A percentile compares a stretch with the other conserved stretches of the same genome.
These are phyloP conservation scores for Ceraceosorus guamensis DNA, from an alignment of 1,284 basidiomycete species.

Conservation along the genomic window DNA sequence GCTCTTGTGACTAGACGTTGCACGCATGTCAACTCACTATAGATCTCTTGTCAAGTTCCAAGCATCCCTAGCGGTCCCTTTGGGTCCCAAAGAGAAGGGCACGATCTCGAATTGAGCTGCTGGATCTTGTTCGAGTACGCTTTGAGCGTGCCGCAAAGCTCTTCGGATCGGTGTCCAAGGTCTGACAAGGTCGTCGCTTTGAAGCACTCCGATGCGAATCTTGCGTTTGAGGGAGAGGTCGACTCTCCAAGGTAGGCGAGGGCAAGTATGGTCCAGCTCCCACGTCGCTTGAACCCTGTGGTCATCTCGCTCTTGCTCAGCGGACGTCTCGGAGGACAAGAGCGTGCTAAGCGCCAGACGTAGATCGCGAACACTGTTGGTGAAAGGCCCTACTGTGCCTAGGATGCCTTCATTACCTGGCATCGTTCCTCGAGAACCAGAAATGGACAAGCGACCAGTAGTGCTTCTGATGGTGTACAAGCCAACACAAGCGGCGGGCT, in stretches of 20 bases:
- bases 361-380: slow-evolving; percentile 15
- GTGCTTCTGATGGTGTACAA: slow-evolving; percentile 26
- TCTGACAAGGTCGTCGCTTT: slow-evolving; percentile 6
- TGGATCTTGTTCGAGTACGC: not conserved
- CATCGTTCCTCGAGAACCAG: slow-evolving; percentile 20
- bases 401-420: slow-evolving; percentile 22
- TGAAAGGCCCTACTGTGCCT: slow-evolving; percentile 19
- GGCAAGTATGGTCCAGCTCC: slow-evolving; percentile 3
- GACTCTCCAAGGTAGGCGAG: slow-evolving; percentile 6
- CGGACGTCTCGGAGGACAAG: not conserved
- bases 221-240: not conserved
- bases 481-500: slow-evolving; percentile 19
- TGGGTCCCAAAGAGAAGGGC: not conserved
- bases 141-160: too few relatives aligned
- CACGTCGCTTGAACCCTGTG: not conserved
- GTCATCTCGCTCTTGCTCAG: too few relatives aligned
- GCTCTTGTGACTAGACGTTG: not conserved
- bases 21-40: slow-evolving; percentile 13
- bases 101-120: slow-evolving; percentile 3
- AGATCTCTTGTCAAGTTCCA: slow-evolving; percentile 26
- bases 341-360: slow-evolving; percentile 25
- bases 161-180: not conserved
- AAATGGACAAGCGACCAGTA: slow-evolving; percentile 16
- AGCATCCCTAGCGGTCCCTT: slow-evolving; percentile 4
- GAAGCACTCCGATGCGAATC: slow-evolving; percentile 7